Conservation (phyloP, 2,329 filamentous ascomycete genomes). For the Coniochaeta sp. region DNA sequence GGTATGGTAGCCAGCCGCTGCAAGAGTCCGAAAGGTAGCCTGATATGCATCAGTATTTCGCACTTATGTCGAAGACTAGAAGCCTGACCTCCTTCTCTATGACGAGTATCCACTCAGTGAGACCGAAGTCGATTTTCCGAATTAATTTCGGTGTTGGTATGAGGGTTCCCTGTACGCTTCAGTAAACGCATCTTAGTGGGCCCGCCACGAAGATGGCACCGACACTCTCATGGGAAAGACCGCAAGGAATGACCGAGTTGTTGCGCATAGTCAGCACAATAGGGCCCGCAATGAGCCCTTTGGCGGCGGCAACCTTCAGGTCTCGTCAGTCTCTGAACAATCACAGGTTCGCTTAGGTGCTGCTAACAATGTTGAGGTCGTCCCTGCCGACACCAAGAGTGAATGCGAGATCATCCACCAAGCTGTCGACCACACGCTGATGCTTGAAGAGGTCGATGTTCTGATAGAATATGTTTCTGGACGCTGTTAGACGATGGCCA, state of each 20-base stretch:
- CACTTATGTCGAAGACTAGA: background rate
- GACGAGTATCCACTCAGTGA: constrained; percentile 58
- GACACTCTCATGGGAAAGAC: constrained; percentile 20
- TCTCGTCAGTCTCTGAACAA: background rate
- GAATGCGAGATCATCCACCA: constrained; percentile 67
- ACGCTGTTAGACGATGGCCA: constrained; percentile 4
- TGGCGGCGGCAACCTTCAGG: constrained; percentile 63
- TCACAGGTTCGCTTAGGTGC: background rate
- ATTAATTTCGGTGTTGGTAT: constrained; percentile 49
- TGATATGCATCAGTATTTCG: constrained; percentile 22
- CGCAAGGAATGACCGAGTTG: constrained; percentile 19
- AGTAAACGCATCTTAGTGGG: background rate
- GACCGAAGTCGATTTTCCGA: constrained; percentile 37
- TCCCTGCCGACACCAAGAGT: constrained; percentile 59
- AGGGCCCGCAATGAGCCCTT: constrained; percentile 60
- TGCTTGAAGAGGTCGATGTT: constrained; percentile 63
- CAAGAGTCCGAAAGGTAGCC: constrained; percentile 69
- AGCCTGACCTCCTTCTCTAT: constrained; percentile 67
- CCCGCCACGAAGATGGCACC: background rate
- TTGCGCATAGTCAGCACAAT: constrained; percentile 30
- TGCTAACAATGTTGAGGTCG: constrained; percentile 58
- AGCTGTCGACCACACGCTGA: constrained; percentile 60
- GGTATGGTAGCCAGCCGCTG: constrained; percentile 47
- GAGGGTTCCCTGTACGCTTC: constrained; percentile 44
- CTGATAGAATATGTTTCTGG: constrained; percentile 76